Evolutionary conservation across 1,284 basidiomycete species (phyloP), one percentile per base, ranked within the genome.

Genomic region (Naganishia sp.): DNA sequence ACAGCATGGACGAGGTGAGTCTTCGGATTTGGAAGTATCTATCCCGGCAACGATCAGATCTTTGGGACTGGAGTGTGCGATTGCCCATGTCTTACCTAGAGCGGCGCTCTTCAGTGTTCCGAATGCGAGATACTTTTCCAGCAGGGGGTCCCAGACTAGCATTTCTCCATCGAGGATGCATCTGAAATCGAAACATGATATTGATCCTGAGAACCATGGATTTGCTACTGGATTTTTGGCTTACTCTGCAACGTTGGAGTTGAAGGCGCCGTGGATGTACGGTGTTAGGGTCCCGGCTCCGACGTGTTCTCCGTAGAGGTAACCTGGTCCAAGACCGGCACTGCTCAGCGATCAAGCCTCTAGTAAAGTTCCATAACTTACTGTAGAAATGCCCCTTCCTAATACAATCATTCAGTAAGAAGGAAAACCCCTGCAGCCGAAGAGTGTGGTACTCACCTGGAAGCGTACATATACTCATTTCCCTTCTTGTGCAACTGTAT

Each of bases 361-460:
- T 10, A 36, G 16, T 3, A 28, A 28, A 25, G 18, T 0, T 3
- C 42, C 16, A 10, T 39, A 0, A 55, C 76, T 67, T 39, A 78
- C 93, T 95, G 76, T 96, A 96, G 72, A 94, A 89, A 72, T 94
- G 95, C 9, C 90, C 91, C 75, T 95, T 95, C 75, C 93, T 92
- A 18, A 18, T 0, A 1, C 13, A 44, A 21, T 45, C 18, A 18
- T 44, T 42, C 66, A 65, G 64, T 61, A 33, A 67, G 21, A 5
- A 39, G 50, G 7, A 15, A 50, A 25, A 11, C 15, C 6, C 21
- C 21, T 6, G 6, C 21, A 7, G 7, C 13, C 36, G 13, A 39
- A 39, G 13, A 39, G 36, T 6, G 36, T 2, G 1, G 36, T 39
- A 68, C 78, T 61, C 64, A 89, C 91, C 91, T 85, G 10, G 93